These are phyloP conservation scores for Thraustotheca clavata DNA, from an alignment of 352 stramenopile species.

Conservation along the genomic window DNA sequence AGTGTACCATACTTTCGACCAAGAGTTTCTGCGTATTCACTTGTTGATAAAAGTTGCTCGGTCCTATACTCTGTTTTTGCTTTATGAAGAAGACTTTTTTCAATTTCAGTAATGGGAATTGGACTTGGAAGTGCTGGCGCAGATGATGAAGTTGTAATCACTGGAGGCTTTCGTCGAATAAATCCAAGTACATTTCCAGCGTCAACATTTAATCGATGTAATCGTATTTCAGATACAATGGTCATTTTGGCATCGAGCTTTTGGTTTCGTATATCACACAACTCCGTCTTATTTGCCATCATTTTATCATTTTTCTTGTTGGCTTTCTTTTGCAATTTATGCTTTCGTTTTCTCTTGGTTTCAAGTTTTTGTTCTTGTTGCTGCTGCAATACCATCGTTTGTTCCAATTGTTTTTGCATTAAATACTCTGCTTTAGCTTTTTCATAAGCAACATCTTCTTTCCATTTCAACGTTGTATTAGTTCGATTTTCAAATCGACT, in stretches of 20 bases:
- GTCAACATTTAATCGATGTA: background rate
- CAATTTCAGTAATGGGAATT: background rate
- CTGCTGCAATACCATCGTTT: background rate
- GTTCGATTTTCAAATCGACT: slow-evolving; percentile 8
- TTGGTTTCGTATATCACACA: background rate
- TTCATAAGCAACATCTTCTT: slow-evolving; percentile 14
- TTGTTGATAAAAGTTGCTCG: slow-evolving; percentile 28
- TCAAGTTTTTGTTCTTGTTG: background rate
- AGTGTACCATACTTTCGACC: slow-evolving; percentile 40
- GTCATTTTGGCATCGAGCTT: slow-evolving; percentile 14
- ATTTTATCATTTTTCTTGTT: background rate
- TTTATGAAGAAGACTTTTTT: background rate
- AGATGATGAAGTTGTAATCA: background rate
- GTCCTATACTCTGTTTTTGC: background rate
- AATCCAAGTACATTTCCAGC: background rate
- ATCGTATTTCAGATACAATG: slow-evolving; percentile 12
- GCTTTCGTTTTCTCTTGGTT: background rate
- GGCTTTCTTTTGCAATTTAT: background rate
- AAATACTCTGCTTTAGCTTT: slow-evolving; percentile 2
- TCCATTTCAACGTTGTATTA: slow-evolving; percentile 17
- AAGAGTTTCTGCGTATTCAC: slow-evolving; percentile 33
- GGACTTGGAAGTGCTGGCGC: background rate
- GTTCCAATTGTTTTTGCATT: background rate
- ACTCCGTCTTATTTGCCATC: background rate
- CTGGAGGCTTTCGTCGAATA: background rate